Evolutionary conservation across 768 basidiomycete species (phyloP).

Genomic region (Lactarius hengduanensis): DNA sequence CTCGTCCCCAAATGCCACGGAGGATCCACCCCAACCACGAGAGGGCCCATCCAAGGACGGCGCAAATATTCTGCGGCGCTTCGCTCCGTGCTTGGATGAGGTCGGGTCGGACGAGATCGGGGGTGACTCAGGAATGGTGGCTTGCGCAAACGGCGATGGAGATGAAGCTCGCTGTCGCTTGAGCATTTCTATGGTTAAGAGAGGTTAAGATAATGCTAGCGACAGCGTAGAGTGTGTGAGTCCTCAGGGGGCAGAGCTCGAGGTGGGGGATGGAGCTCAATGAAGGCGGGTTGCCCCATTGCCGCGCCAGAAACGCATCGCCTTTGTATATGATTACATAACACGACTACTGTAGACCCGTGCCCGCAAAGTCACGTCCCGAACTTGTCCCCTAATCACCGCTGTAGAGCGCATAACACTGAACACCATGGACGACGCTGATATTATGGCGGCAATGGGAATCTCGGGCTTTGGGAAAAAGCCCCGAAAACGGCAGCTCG

Average conservation of each 20-base stretch:
- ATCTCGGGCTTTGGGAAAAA: constrained; percentile 82
- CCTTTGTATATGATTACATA: constrained; percentile 27
- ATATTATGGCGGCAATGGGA: constrained; percentile 80
- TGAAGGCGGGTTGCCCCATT: background rate
- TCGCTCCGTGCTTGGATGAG: constrained; percentile 40
- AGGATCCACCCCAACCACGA: constrained; percentile 44
- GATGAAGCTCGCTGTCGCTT: constrained; percentile 30
- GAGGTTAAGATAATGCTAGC: background rate
- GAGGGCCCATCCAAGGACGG: constrained; percentile 53
- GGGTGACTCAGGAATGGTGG: constrained; percentile 22
- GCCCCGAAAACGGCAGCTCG: constrained; percentile 60
- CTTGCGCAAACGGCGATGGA: constrained; percentile 18
- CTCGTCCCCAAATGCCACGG: constrained; percentile 28
- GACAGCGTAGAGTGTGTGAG: background rate
- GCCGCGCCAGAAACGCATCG: background rate
- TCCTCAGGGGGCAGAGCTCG: background rate
- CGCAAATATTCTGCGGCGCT: constrained; percentile 54
- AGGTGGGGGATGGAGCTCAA: background rate
- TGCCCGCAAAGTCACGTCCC: background rate
- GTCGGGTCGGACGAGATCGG: constrained; percentile 31
- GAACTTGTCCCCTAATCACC: constrained; percentile 1
- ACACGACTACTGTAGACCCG: background rate
- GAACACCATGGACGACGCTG: constrained; percentile 51
- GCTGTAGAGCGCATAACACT: constrained; percentile 3
- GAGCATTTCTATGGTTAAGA: constrained; percentile 21